Base-by-base conservation (phyloP, 768 basidiomycete species). In the Boletus sp. region DNA sequence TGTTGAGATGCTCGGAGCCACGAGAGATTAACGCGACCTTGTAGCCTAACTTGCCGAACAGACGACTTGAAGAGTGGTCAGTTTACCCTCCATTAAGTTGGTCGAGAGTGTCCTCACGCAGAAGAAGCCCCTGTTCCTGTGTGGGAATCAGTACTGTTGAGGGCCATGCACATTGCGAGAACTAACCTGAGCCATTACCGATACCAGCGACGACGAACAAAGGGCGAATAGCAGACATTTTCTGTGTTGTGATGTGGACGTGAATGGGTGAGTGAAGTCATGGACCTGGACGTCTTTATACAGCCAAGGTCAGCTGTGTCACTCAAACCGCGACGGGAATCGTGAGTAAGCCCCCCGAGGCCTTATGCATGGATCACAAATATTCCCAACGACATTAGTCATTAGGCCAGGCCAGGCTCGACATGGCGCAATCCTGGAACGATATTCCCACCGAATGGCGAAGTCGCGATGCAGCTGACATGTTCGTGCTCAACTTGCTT, bases 21-120 rank as follows among this genome's bases (percentile, higher is more conserved):
- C 87, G 77, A 12, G 87, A 85, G 37, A 90, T 76, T 44, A 90
- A 72, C 1, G 87, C 89, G 33, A 89, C 78, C 42, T 77, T 81
- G 65, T 88, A 90, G 0, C 87, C 87, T 32, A 80, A 71, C 64
- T 81, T 82, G 7, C 83, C 77, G 57, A 87, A 86, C 15, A 81
- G 60, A 32, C 83, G 85, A 17, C 86, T 87, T 61, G 9, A 57
- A 17, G 14, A 48, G 3, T 10, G 30, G 15, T 60, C 47, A 62
- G 45, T 18, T 46, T 37, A 14, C n/a, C 28, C 10, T 32, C 44
- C 33, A 24, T 44, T 40, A 10, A 14, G 1, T 37, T 39, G 45
- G 6, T 17, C 5, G 12, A n/a, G 7, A 0, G 30, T 11, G 35
- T 20, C 72, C 80, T 61, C 66, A 85, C 85, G 83, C 84, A 40